These are phyloP conservation scores for Russula sp. DNA, from an alignment of 768 basidiomycete species.

Conservation along the genomic window DNA sequence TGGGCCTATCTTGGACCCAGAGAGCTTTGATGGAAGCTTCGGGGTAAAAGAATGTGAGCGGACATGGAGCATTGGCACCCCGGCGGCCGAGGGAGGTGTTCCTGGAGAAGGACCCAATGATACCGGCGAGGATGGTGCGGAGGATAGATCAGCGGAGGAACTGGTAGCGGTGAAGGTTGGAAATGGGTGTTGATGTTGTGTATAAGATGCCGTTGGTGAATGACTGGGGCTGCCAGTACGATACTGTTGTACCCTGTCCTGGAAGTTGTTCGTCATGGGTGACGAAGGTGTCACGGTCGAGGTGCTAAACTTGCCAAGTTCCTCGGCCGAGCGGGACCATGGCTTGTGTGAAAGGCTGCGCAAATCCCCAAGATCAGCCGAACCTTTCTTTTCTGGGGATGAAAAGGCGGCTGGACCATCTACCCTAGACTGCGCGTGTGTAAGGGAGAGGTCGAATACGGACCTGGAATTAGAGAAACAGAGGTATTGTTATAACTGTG, in stretches of 20 bases:
- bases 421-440: slow-evolving; percentile 36
- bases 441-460: slow-evolving; percentile 51
- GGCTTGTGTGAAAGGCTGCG: slow-evolving; percentile 59
- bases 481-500: not conserved
- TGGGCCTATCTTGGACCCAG: slow-evolving; percentile 42
- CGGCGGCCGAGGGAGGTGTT: slow-evolving; percentile 14
- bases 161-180: slow-evolving; percentile 25
- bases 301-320: slow-evolving; percentile 51
- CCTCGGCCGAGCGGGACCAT: slow-evolving; percentile 79
- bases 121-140: slow-evolving; percentile 24
- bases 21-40: slow-evolving; percentile 60
- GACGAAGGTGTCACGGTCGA: slow-evolving; percentile 28
- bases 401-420: slow-evolving; percentile 31
- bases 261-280: slow-evolving; percentile 43
- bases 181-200: slow-evolving; percentile 28
- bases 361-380: slow-evolving; percentile 53
- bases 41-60: slow-evolving; percentile 68
- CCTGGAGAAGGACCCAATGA: slow-evolving; percentile 28
- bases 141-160: slow-evolving; percentile 10
- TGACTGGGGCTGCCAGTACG: slow-evolving; percentile 38
- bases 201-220: slow-evolving; percentile 21
- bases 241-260: slow-evolving; percentile 60
- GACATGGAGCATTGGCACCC: slow-evolving; percentile 36
- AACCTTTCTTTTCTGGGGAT: slow-evolving; percentile 27
- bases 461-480: slow-evolving; percentile 38